Percentiles rank a stretch among this genome's conserved stretches.
Conservation (phyloP, 73 alveolate species). For the Diophrys appendiculata region DNA sequence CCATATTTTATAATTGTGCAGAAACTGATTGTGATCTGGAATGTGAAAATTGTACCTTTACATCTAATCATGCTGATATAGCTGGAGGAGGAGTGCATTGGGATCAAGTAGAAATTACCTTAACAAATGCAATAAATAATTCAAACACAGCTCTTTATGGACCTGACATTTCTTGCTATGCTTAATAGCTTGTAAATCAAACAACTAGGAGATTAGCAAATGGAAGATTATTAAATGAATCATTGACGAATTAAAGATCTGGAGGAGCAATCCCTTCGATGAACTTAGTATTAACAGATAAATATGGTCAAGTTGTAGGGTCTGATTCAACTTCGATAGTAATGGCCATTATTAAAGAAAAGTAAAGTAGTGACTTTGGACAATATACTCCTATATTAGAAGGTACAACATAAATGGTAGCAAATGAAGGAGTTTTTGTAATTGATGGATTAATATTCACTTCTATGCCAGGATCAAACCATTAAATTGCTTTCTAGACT, state of each 20-base stretch:
- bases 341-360: too few species aligned
- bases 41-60: not conserved
- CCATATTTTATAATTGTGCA: conserved; percentile 34
- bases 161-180: conserved; percentile 21
- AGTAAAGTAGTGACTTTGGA: not conserved
- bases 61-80: conserved; percentile 6
- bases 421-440: not conserved
- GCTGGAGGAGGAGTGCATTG: conserved; percentile 45
- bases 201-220: not conserved
- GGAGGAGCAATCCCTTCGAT: conserved; percentile 30
- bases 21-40: not conserved
- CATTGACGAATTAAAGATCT: conserved; percentile 1
- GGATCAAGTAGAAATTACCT: conserved; percentile 12
- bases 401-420: not conserved
- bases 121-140: conserved; percentile 10
- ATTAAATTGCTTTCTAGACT: conserved; percentile 4
- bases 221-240: not conserved
- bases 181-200: conserved; percentile 11
- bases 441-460: conserved; percentile 19
- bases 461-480: conserved; percentile 30
- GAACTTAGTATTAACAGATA: conserved; percentile 32
- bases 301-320: conserved; percentile 39
- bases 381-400: conserved; percentile 10
- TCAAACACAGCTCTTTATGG: conserved; percentile 17
- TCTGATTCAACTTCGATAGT: conserved; percentile 4